Evolutionary conservation across 495 filamentous ascomycete species (phyloP).

Genomic region (Xanthoparmelia taractica): DNA sequence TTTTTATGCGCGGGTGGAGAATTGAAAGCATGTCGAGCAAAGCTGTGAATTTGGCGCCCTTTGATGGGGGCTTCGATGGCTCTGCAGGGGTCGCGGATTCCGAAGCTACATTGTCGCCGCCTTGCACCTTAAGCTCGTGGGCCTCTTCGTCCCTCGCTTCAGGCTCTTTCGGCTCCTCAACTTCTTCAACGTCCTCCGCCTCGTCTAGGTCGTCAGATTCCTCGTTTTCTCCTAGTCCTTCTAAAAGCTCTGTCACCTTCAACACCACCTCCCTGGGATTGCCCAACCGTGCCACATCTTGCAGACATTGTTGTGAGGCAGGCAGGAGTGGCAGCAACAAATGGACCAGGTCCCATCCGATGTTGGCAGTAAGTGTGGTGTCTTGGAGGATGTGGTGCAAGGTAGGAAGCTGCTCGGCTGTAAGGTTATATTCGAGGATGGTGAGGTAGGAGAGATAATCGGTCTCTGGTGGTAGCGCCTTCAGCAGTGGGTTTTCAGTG

Average conservation of each 20-base stretch:
- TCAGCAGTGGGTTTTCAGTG: conserved; percentile 36
- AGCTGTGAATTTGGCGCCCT: conserved; percentile 55
- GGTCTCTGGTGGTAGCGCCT: conserved; percentile 57
- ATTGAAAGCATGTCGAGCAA: conserved; percentile 73
- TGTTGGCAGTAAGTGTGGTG: conserved; percentile 73
- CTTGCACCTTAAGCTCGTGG: neutral
- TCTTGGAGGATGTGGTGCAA: conserved; percentile 77
- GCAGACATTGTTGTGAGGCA: conserved; percentile 64
- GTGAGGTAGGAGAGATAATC: conserved; percentile 87
- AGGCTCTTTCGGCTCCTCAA: conserved; percentile 22
- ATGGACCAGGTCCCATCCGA: conserved; percentile 93
- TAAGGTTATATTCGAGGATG: conserved; percentile 77
- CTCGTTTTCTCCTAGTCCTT: conserved; percentile 49
- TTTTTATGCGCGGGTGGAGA: conserved; percentile 81
- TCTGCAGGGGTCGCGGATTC: neutral
- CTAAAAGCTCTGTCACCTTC: conserved; percentile 70
- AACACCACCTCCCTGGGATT: conserved; percentile 93
- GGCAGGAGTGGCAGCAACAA: conserved; percentile 71
- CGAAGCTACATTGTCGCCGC: neutral
- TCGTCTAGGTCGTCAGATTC: conserved; percentile 37
- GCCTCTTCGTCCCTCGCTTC: conserved; percentile 25
- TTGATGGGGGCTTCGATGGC: conserved; percentile 19
- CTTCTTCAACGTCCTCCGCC: neutral
- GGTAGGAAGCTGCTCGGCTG: conserved; percentile 63
- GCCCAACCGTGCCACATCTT: conserved; percentile 69